Evolutionary conservation across 2,329 filamentous ascomycete species (phyloP), one percentile per base, ranked within the genome.

Genomic region (Emmonsia crescens): DNA sequence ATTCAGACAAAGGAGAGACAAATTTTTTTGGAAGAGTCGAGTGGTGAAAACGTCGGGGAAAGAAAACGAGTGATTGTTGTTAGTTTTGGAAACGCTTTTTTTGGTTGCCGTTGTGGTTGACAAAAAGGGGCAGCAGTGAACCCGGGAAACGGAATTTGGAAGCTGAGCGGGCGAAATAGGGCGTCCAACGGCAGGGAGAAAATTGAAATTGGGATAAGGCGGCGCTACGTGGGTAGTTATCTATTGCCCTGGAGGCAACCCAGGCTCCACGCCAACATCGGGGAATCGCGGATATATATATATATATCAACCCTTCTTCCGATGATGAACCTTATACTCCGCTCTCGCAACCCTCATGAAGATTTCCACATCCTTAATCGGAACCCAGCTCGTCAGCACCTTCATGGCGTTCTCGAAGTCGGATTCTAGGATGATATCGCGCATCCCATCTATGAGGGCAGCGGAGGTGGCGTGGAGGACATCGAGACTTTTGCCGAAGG

Each of bases 351-450:
- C 90, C 69, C 87, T 87, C 90, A 99, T 96, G 69, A 99, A 81
- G 62, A 96, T 76, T 72, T 97, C 91, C 71, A 96, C 91, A 69
- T 99, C 93, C 75, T 91, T 91, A 73, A 99, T 88, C 24, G 93
- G 91, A 52, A 97, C 88, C 85, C 90, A 96, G 61, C 89, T 91
- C 36, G 94, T 97, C 65, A 99, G 80, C 8, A 92, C 89, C 78
- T 96, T 97, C 94, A 99, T 99, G 55, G 89, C 89, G 70, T 95
- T 96, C 74, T 99, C 94, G 74, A 97, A 99, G 73, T 99, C 94
- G 21, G 89, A 91, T 69, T 95, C 91, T 5, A 96, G 79, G 38
- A 99, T 80, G 59, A 96, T 90, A 64, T 96, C 90, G 44, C 90
- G 83, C 66, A 94, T 89, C 21, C 91, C 92, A 72, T 96, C 91